Evolutionary conservation across 371 early-diverging fungal genomes (phyloP), one percentile per base, ranked within the genome.

Genomic region (Haplosporangium sp.): DNA sequence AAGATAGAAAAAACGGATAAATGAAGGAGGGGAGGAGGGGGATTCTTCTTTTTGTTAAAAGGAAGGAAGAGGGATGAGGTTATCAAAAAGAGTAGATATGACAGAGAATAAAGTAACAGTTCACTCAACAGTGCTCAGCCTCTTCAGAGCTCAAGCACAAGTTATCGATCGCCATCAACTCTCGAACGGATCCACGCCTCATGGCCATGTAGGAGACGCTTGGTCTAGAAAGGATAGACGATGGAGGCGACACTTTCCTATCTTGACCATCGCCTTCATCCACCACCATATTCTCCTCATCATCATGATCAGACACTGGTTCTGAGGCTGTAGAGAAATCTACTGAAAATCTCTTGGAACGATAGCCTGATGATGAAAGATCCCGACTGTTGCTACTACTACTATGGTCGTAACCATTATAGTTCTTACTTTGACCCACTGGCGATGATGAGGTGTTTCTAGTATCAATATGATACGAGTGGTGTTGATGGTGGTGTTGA

Each of bases 111-210:
- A 27, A 27, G 27, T 27, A 27, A 27, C 27, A 27, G 27, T 27
- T 27, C 27, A 27, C 27, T 27, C 27, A 27, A 27, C 27, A 27
- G 37, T 48, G 68, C 39, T 63, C 67, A 8, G 71, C 58, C 55
- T 79, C 81, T 27, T 79, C 74, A 7, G 81, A 74, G 58, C 68
- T 79, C 61, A 79, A 61, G 40, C 81, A 79, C 39, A 79, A 47
- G 61, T 79, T 58, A 45, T 79, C 61, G 45, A 79, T 79, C 8
- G 81, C 81, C 81, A 79, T 79, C 11, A 79, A 35, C 58, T 79
- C 81, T 4, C 74, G 65, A 9, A 79, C 81, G n/a, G 81, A 79
- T 8, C 71, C 74, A 11, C 81, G 74, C 13, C 81, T 71, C 65
- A 79, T 74, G 4, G 71, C 58, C 65, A 77, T 27, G 52, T 69